These are phyloP conservation scores for Hyaloscypha hepaticicola DNA, from an alignment of 495 filamentous ascomycete species.

Conservation along the genomic window DNA sequence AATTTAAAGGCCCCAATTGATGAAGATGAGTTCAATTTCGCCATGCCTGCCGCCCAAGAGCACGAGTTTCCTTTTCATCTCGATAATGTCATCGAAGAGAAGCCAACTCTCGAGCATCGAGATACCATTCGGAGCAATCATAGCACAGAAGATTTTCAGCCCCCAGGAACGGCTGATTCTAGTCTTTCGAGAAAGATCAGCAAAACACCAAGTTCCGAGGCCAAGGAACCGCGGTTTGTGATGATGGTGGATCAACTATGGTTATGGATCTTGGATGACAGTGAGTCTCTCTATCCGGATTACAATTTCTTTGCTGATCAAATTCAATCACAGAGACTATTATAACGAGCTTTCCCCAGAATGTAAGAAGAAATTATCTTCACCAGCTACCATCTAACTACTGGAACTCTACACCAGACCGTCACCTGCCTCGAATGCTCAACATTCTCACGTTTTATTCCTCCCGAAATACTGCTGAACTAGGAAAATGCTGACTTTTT, in stretches of 20 bases:
- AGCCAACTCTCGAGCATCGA: not conserved
- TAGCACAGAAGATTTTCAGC: not conserved
- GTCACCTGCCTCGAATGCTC: not conserved
- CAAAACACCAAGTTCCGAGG: not conserved
- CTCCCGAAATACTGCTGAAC: not conserved
- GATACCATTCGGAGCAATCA: not conserved
- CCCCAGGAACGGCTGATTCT: not conserved
- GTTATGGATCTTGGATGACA: conserved; percentile 16
- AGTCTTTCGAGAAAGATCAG: too few relatives aligned
- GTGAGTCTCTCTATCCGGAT: not conserved
- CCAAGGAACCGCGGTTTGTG: conserved; percentile 1
- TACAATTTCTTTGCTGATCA: not conserved
- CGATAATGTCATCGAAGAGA: not conserved
- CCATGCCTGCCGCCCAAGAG: not conserved
- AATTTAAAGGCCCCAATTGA: not conserved
- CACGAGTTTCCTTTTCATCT: not conserved
- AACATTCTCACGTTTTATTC: not conserved
- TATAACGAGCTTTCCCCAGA: conserved; percentile 19
- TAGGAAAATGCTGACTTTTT: not conserved
- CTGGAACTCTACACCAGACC: not conserved
- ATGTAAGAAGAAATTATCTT: not conserved
- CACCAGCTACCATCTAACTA: not conserved
- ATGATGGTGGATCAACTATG: conserved; percentile 17
- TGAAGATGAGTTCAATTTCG: conserved; percentile 5
- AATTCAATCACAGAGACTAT: conserved; percentile 4